Evolutionary conservation across 1,284 basidiomycete species (phyloP), one percentile per base, ranked within the genome.

Genomic region (Trichosporon coremiiforme): DNA sequence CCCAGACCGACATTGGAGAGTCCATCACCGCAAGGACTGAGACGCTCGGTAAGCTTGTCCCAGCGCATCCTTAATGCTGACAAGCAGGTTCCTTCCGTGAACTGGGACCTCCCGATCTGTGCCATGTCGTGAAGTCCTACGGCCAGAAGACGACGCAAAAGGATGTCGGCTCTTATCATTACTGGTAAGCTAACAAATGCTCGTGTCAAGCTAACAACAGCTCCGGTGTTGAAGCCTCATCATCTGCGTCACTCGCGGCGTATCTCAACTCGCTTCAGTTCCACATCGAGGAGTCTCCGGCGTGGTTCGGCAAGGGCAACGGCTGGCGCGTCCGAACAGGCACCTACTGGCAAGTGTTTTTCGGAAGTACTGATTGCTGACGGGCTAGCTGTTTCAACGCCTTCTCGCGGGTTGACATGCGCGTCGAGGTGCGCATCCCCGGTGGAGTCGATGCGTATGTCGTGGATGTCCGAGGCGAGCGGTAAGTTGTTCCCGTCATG

Each of bases 241-340:
- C 95, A 1, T 98, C 95, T 12, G 97, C 96, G 2, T 97, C 95
- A 0, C 88, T 99, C 12, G 97, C 96, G 8, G 96, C 96, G 4
- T 99, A 99, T 84, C 92, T 99, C 84, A 99, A 99, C 86, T 96
- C 94, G 15, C 87, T 99, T 38, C 96, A 94, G 4, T 98, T 98
- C 81, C 90, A 93, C 47, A 90, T 99, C 72, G 96, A 98, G 78
- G 94, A 96, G 74, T 90, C 88, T 68, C 88, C 90, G 15, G 91
- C 93, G 9, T 99, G 97, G 95, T 97, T 98, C 81, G 90, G 92
- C 35, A 93, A 93, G 78, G 88, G 89, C 7, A 85, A 89, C 2
- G 86, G 88, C n/a, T 98, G 94, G 91, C 96, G 95, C 83, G 92
- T 99, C 47, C 88, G 91, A 74, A 92, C 91, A 77, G 97, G 97